These are phyloP conservation scores for Boletus patriciae DNA, from an alignment of 768 basidiomycete genomes.

Conservation along the genomic window DNA sequence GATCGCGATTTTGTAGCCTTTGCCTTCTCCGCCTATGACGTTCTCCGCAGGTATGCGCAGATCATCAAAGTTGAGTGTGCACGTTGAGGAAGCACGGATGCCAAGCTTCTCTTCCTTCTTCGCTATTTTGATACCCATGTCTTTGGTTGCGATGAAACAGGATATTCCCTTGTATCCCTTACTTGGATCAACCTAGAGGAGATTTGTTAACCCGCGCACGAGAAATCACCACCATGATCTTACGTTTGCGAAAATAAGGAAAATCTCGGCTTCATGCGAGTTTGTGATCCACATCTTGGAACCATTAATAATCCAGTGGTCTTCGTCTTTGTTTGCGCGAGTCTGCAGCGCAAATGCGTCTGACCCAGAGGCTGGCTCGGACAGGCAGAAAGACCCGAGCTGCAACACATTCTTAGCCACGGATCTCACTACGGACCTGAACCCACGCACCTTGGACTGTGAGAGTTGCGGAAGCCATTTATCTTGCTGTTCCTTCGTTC, in stretches of 20 bases:
- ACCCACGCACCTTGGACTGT: constrained; percentile 59
- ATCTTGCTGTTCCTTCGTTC: constrained; percentile 78
- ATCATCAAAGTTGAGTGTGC: constrained; percentile 93
- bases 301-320: constrained; percentile 88
- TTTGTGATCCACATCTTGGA: constrained; percentile 99
- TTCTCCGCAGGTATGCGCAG: constrained; percentile 83
- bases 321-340: constrained; percentile 83
- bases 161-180: constrained; percentile 99
- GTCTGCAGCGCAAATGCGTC: constrained; percentile 98
- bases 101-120: constrained; percentile 99
- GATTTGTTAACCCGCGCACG: background rate
- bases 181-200: constrained; percentile 67
- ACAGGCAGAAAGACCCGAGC: constrained; percentile 96
- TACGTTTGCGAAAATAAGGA: constrained; percentile 94
- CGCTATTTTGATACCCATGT: constrained; percentile 95
- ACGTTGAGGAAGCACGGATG: constrained; percentile 94
- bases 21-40: constrained; percentile 86
- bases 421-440: background rate
- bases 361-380: constrained; percentile 89
- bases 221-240: constrained; percentile 21
- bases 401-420: constrained; percentile 34
- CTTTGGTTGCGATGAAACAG: constrained; percentile 93
- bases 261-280: constrained; percentile 86
- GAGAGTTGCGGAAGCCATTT: constrained; percentile 87
- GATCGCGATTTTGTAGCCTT: constrained; percentile 96